A percentile compares a stretch with the other conserved stretches of the same genome.
phyloP scores from a whole-genome alignment of 306 rosid genomes.

The Potentilla sterilis region DNA sequence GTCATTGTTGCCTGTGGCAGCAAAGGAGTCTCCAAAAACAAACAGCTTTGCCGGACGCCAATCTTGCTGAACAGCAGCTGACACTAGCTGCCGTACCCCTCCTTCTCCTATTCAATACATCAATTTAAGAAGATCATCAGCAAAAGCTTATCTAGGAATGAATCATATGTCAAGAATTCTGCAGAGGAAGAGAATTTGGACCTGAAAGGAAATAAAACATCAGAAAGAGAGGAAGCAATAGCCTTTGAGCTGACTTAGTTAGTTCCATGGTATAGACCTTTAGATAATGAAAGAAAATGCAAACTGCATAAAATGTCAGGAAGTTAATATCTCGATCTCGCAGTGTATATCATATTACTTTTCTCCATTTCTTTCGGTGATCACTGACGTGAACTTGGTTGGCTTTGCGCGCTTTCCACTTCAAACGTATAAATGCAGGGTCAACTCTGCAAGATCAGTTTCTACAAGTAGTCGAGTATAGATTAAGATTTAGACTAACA shows the following conservation, averaged over 20 bases:
- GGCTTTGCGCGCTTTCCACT: neutral
- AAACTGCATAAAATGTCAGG: neutral
- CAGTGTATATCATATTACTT: neutral
- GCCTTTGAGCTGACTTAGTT: neutral
- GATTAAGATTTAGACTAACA: neutral
- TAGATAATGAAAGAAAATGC: neutral
- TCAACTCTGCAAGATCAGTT: neutral
- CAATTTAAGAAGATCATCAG: neutral
- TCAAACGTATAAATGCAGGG: neutral
- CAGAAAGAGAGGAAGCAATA: neutral
- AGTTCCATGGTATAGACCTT: neutral
- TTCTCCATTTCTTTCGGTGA: neutral
- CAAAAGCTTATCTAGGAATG: neutral
- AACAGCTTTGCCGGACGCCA: slow-evolving; percentile 11
- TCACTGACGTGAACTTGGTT: neutral
- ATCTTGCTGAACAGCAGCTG: neutral
- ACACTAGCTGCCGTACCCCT: neutral
- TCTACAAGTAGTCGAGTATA: neutral
- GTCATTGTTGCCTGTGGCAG: slow-evolving; percentile 23
- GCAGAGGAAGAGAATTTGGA: neutral
- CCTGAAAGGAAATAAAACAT: neutral
- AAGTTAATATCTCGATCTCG: neutral
- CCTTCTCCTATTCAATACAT: neutral
- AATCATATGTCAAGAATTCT: neutral
- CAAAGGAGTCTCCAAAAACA: slow-evolving; percentile 28